Evolutionary conservation across 257 asterid species (phyloP).

Genomic region (Nicotiana benthamiana): DNA sequence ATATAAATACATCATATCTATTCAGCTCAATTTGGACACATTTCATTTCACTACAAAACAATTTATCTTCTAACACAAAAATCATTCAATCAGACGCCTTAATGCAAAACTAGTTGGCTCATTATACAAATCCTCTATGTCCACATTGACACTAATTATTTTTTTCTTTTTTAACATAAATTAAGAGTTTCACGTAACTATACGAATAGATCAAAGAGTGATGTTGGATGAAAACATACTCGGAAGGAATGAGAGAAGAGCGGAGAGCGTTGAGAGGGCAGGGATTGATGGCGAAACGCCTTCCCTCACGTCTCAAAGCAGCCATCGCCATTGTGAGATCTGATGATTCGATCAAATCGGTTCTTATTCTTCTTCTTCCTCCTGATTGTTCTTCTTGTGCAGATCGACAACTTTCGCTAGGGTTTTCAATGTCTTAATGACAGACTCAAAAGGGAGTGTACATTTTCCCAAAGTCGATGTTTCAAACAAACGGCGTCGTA

Average conservation of each 20-base stretch:
- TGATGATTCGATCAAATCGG: neutral
- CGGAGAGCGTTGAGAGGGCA: conserved; percentile 46
- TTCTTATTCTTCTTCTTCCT: neutral
- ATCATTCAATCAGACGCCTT: neutral
- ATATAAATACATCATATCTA: neutral
- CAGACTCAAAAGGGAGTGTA: neutral
- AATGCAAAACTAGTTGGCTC: neutral
- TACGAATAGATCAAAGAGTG: neutral
- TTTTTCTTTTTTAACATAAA: neutral
- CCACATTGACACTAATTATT: neutral
- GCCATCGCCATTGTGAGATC: conserved; percentile 70
- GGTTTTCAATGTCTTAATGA: neutral
- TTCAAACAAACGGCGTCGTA: neutral
- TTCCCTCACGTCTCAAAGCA: conserved; percentile 79
- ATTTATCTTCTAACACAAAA: neutral
- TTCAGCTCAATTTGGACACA: neutral
- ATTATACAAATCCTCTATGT: neutral
- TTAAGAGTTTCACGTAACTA: neutral
- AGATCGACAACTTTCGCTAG: neutral
- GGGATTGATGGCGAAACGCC: conserved; percentile 58
- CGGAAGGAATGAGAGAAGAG: conserved; percentile 48
- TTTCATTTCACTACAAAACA: neutral
- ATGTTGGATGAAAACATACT: conserved; percentile 29
- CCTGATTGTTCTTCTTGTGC: neutral
- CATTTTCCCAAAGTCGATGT: neutral